Percentiles rank a stretch among this genome's conserved stretches.
Conservation (phyloP, 306 rosid species). For the Quercus aquifolioides region DNA sequence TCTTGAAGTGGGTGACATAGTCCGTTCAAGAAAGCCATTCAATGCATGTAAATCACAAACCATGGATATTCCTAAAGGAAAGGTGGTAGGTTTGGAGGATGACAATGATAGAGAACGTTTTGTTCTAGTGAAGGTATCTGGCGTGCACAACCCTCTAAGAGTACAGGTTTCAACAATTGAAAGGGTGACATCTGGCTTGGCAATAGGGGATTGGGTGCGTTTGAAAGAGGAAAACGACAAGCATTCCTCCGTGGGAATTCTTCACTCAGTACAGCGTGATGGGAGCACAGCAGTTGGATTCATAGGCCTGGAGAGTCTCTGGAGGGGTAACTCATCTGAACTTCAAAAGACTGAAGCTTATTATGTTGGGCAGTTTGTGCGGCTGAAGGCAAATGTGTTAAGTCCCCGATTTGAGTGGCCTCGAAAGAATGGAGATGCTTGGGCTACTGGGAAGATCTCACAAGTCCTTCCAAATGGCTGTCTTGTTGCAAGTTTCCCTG, state of each 20-base stretch:
- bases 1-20: slow-evolving; percentile 77
- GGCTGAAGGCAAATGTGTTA: slow-evolving; percentile 49
- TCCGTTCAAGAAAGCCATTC: slow-evolving; percentile 72
- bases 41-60: slow-evolving; percentile 58
- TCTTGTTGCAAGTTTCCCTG: slow-evolving; percentile 75
- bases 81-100: slow-evolving; percentile 62
- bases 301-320: slow-evolving; percentile 69
- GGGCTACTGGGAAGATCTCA: slow-evolving; percentile 69
- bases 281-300: slow-evolving; percentile 67
- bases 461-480: slow-evolving; percentile 90
- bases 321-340: slow-evolving; percentile 70
- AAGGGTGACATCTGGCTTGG: slow-evolving; percentile 69
- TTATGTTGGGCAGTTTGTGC: slow-evolving; percentile 75
- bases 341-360: slow-evolving; percentile 69
- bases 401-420: slow-evolving; percentile 88
- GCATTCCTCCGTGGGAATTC: slow-evolving; percentile 78
- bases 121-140: slow-evolving; percentile 70
- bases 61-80: slow-evolving; percentile 78
- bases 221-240: slow-evolving; percentile 53
- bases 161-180: slow-evolving; percentile 58
- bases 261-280: slow-evolving; percentile 62
- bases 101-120: slow-evolving; percentile 44
- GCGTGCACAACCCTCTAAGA: slow-evolving; percentile 73
- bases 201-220: slow-evolving; percentile 78
- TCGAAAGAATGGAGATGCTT: slow-evolving; percentile 44